Base-by-base conservation (phyloP, 2,329 filamentous ascomycete species). In the Hymenoscyphus albidus region DNA sequence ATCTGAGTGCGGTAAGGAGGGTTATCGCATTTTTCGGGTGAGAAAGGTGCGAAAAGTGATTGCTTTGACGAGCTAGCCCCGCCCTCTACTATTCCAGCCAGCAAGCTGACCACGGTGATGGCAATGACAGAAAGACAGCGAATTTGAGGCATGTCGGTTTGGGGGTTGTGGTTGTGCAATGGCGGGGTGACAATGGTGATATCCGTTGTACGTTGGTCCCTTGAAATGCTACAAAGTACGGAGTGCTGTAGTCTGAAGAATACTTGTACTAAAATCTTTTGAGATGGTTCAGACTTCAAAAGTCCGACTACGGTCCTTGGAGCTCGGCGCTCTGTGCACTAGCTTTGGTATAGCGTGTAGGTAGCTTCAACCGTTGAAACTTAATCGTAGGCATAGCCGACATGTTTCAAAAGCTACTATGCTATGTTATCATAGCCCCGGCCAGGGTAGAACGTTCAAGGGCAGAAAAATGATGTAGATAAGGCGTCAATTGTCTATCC, bases 1-100 rank as follows among this genome's bases (percentile, higher is more conserved):
- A 87, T 71, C 69, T 85, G 81, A 2, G 81, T 70, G 38, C 65
- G 59, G 55, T 69, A 72, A 13, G 64, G 56, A 14, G 67, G 65
- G 44, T 69, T 63, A 38, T 27, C 62, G 58, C 70, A 72, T 7
- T n/a, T 31, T 27, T 58, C 22, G 48, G 16, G 42, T 38, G 10
- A 5, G 54, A 32, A 5, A 65, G 65, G 51, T 27, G 38, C 61
- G 54, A 32, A 5, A 65, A 62, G 51, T 27, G 42, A 59, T 55
- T 67, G 65, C 31, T 38, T 35, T 27, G 9, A 14, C 9, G 48
- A 27, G 4, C 18, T 2, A 22, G 18, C 48, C 3, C 9, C 22
- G 10, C 48, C 22, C 10, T 22, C 5, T 27, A 27, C 48, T 2
- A 18, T n/a, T 22, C 22, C 48, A 27, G 48, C 48, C 10, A 54